Evolutionary conservation across 164 flowering plant genomes (phyloP), one percentile per base, ranked within the genome.

Genomic region (Vitis rotundifolia): DNA sequence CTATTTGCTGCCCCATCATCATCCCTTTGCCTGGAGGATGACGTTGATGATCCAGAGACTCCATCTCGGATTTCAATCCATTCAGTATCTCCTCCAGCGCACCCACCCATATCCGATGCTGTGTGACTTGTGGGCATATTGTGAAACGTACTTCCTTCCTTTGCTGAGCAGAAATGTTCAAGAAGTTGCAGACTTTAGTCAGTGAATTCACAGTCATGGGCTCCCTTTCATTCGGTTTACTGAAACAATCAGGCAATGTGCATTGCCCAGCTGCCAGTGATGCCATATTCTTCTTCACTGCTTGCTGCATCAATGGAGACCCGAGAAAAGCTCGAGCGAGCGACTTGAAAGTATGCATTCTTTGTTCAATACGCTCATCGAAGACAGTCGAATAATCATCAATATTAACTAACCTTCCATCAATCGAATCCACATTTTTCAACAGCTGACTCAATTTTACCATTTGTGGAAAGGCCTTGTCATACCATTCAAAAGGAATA

Each of bases 121-220:
- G 88, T 0, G 96, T 87, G 14, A 94, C 91, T 76, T 94, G 94
- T 14, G 86, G 79, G 76, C 87, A 87, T 67, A 89, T 69, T 11
- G 79, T 77, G 9, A 78, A 53, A 37, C 96, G 86, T n/a, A 91
- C 80, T 12, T 70, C 18, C 72, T 86, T 91, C 81, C 97, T 87
- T 55, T 89, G 94, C 44, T 88, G 92, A 3, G 89, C 85, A 28
- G 97, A 79, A 47, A 92, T 63, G 60, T 82, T 76, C 26, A 92
- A 73, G 49, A 83, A 74, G 73, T 85, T 79, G 73, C 89, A 77
- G 3, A 89, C 87, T 71, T 74, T 81, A 48, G 91, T 86, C 7
- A 94, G 81, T 8, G 92, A 78, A 68, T 77, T 71, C 62, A 91
- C 72, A 16, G 70, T 74, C 67, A 91, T 68, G 26, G 87, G 83